phyloP scores from a whole-genome alignment of 768 basidiomycete genomes.

The Cyclocybe aegerita region DNA sequence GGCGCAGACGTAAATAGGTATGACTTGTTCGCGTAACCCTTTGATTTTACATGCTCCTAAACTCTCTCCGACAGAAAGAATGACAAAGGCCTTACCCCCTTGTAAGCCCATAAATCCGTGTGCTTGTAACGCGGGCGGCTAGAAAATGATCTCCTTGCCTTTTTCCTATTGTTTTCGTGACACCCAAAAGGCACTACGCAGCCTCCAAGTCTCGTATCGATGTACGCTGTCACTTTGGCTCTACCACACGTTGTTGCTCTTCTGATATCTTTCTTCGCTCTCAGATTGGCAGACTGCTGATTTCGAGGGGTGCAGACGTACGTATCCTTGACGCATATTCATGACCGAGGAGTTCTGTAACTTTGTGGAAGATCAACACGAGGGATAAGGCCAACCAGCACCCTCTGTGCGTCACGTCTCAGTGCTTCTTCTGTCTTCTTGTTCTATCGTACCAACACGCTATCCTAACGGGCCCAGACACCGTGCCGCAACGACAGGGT shows the following conservation, averaged over 20 bases:
- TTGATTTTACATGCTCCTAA: constrained; percentile 17
- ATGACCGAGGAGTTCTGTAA: constrained; percentile 30
- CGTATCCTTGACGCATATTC: constrained; percentile 38
- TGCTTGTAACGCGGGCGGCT: constrained; percentile 7
- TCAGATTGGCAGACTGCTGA: constrained; percentile 86
- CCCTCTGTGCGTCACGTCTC: constrained; percentile 62
- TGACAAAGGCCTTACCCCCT: constrained; percentile 78
- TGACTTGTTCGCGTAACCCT: constrained; percentile 18
- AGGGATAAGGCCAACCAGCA: constrained; percentile 92
- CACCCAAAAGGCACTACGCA: constrained; percentile 74
- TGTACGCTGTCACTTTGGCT: constrained; percentile 42
- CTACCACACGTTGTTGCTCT: constrained; percentile 18
- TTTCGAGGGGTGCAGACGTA: constrained; percentile 90
- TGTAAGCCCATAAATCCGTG: constrained; percentile 51
- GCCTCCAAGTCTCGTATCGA: constrained; percentile 90
- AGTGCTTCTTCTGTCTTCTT: constrained; percentile 15
- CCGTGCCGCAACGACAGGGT: constrained; percentile 95
- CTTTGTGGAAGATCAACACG: constrained; percentile 77
- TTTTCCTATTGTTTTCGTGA: constrained; percentile 10
- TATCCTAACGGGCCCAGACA: constrained; percentile 52
- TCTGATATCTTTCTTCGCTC: constrained; percentile 26
- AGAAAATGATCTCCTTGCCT: constrained; percentile 11
- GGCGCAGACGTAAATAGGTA: constrained; percentile 77
- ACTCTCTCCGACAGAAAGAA: constrained; percentile 48
- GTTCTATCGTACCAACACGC: constrained; percentile 17